phyloP scores from a whole-genome alignment of 139 green algal species.

The Dunaliella sp. region DNA sequence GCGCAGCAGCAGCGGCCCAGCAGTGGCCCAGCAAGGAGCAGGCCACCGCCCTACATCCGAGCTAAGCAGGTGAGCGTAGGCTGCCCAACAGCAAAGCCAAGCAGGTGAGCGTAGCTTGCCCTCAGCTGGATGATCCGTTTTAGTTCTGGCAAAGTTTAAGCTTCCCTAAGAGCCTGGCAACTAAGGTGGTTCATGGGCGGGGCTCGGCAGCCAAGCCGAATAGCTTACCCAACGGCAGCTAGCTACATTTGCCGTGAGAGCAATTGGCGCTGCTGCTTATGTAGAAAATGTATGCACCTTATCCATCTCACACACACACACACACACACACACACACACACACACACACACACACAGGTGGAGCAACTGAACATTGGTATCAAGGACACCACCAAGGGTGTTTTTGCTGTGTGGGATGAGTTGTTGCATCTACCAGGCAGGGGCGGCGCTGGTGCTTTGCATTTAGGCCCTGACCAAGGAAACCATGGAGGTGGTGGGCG shows the following conservation, averaged over 20 bases:
- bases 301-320: not conserved
- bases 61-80: conserved; percentile 2
- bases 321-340: not conserved
- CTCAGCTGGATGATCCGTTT: no score
- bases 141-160: no score
- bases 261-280: no score
- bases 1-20: conserved; percentile 4
- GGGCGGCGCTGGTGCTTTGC: not conserved
- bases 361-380: conserved; percentile 50
- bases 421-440: conserved; percentile 39
- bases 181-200: no score
- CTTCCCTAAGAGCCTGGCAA: no score
- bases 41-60: not conserved
- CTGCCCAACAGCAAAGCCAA: no score
- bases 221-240: no score
- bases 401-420: conserved; percentile 67
- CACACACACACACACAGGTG: conserved; percentile 6
- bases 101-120: no score
- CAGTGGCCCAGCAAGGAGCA: not conserved
- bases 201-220: no score
- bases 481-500: not conserved
- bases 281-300: no score
- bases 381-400: conserved; percentile 76
- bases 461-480: not conserved
- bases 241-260: no score